A percentile compares a stretch with the other conserved stretches of the same genome.
These are phyloP conservation scores for Acacia melanoxylon DNA, from an alignment of 306 rosid genomes.

Conservation along the genomic window DNA sequence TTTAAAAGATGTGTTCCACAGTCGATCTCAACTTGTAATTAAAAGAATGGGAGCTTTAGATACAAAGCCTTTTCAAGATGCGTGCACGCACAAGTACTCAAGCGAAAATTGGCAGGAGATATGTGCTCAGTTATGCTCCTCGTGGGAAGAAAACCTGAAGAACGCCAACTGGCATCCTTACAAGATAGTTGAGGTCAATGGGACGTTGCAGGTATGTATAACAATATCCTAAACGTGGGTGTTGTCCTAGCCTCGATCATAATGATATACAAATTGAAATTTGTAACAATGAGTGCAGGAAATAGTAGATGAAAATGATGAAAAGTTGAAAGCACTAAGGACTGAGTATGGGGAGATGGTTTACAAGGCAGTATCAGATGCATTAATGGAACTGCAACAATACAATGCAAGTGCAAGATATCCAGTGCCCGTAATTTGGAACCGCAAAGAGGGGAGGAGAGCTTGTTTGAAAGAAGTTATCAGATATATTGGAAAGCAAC, in stretches of 20 bases:
- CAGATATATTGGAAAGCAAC: background rate
- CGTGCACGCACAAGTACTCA: background rate
- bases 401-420: background rate
- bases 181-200: background rate
- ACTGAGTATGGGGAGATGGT: background rate
- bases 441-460: background rate
- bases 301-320: background rate
- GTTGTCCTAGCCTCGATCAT: background rate
- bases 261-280: background rate
- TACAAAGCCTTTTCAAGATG: background rate
- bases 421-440: background rate
- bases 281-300: background rate
- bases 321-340: background rate
- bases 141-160: background rate
- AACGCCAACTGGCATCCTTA: background rate
- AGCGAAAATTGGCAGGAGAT: background rate
- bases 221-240: background rate
- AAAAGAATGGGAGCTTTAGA: conserved; percentile 1
- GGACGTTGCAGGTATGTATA: background rate
- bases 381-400: background rate
- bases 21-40: background rate
- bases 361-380: background rate
- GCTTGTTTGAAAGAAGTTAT: background rate
- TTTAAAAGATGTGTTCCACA: background rate
- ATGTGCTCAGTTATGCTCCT: background rate